phyloP scores from a whole-genome alignment of 495 filamentous ascomycete species.

The Lophium mytilinum region DNA sequence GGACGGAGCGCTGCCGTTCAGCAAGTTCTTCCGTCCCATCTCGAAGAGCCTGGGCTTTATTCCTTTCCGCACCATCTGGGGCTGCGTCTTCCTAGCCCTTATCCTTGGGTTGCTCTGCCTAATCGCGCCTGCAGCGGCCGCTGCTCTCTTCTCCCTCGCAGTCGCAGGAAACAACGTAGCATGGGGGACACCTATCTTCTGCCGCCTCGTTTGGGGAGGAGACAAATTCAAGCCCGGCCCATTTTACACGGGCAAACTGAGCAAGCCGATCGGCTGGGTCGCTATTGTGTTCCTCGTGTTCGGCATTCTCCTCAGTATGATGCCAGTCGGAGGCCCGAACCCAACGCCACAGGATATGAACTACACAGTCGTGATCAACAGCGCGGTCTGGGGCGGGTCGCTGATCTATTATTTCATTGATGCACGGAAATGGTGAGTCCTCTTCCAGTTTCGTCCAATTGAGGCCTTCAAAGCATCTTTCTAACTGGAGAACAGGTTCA shows the following conservation, averaged over 20 bases:
- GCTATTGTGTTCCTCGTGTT: slow-evolving; percentile 50
- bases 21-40: slow-evolving; percentile 51
- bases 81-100: slow-evolving; percentile 43
- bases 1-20: slow-evolving; percentile 54
- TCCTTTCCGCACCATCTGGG: slow-evolving; percentile 55
- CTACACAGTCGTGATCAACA: slow-evolving; percentile 59
- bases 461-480: not conserved
- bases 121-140: slow-evolving; percentile 50
- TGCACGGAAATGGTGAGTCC: slow-evolving; percentile 31
- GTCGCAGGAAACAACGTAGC: slow-evolving; percentile 56
- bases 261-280: slow-evolving; percentile 45
- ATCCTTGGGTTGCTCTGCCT: slow-evolving; percentile 53
- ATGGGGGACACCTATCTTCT: slow-evolving; percentile 56
- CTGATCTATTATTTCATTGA: slow-evolving; percentile 49
- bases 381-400: slow-evolving; percentile 53
- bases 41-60: slow-evolving; percentile 51
- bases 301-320: slow-evolving; percentile 51
- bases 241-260: slow-evolving; percentile 50
- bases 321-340: slow-evolving; percentile 49
- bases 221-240: slow-evolving; percentile 55
- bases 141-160: slow-evolving; percentile 54
- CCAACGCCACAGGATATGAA: slow-evolving; percentile 53
- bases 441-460: not conserved
- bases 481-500: slow-evolving; percentile 19
- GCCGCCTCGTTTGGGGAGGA: slow-evolving; percentile 54